Conservation (phyloP, 305 asterid species). For the Lippia alba region DNA sequence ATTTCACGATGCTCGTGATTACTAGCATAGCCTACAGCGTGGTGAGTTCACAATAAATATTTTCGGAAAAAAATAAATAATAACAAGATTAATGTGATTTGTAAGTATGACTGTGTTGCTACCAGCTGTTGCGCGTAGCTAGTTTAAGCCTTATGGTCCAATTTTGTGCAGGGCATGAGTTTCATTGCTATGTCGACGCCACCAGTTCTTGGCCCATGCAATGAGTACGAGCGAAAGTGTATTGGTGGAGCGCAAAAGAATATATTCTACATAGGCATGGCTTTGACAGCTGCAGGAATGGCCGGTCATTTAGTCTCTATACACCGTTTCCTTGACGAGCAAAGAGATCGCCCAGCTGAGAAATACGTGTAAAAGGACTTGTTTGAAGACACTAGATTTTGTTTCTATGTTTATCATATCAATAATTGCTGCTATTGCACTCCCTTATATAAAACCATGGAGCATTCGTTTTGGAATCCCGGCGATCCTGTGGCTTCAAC, state of each 20-base stretch:
- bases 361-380: too few species aligned
- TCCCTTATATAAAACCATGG: conserved; percentile 12
- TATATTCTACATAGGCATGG: conserved; percentile 37
- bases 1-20: conserved; percentile 36
- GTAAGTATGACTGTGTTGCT: conserved; percentile 5
- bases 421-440: neutral
- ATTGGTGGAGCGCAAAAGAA: conserved; percentile 38
- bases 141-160: too few species aligned
- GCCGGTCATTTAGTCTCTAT: neutral
- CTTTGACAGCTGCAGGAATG: conserved; percentile 13
- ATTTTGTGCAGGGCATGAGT: conserved; percentile 50
- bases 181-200: conserved; percentile 58
- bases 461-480: conserved; percentile 34
- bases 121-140: too few species aligned
- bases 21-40: neutral
- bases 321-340: neutral
- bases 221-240: conserved; percentile 39
- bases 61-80: neutral
- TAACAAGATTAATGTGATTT: too few species aligned
- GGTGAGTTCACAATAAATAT: conserved; percentile 32
- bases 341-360: too few species aligned
- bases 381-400: neutral
- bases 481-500: conserved; percentile 9
- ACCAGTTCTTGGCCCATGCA: conserved; percentile 53
- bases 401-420: conserved; percentile 26